Conservation (phyloP, 192 early-diverging fungal genomes). For the Piromyces finnis region DNA sequence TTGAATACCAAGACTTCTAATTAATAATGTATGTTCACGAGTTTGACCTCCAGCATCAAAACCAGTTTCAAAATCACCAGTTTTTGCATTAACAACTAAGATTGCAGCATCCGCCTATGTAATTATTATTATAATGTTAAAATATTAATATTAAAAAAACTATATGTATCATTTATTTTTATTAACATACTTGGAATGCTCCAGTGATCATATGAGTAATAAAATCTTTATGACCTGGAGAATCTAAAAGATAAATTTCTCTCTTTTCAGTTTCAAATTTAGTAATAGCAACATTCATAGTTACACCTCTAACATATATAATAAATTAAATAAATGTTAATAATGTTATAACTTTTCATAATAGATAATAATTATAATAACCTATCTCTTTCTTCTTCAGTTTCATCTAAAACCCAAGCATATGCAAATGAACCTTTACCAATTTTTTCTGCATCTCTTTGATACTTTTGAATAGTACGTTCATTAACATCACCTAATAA, state of each 20-base stretch:
- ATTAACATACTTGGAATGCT: slow-evolving; percentile 51
- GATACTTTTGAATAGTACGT: slow-evolving; percentile 67
- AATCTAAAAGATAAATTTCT: slow-evolving; percentile 78
- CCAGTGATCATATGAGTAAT: slow-evolving; percentile 99
- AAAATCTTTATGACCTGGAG: slow-evolving; percentile 95
- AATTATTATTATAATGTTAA: too few relatives aligned
- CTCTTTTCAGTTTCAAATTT: slow-evolving; percentile 66
- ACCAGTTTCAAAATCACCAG: slow-evolving; percentile 87
- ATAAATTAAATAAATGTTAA: too few relatives aligned
- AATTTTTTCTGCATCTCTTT: slow-evolving; percentile 77
- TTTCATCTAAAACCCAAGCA: slow-evolving; percentile 97
- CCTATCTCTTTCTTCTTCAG: slow-evolving; percentile 73
- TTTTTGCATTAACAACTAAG: slow-evolving; percentile 74
- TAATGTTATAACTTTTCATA: too few relatives aligned
- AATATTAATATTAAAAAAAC: too few relatives aligned
- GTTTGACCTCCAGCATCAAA: slow-evolving; percentile 91
- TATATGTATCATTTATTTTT: too few relatives aligned
- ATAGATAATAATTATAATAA: slow-evolving; percentile 5
- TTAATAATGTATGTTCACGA: slow-evolving; percentile 81
- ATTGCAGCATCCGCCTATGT: slow-evolving; percentile 85
- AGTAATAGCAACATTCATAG: slow-evolving; percentile 87
- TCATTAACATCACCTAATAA: slow-evolving; percentile 77
- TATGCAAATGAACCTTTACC: slow-evolving; percentile 91
- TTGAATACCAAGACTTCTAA: slow-evolving; percentile 78
- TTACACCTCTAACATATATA: slow-evolving; percentile 65